Conservation (phyloP, 495 filamentous ascomycete species). For the Hamigera avellanea region DNA sequence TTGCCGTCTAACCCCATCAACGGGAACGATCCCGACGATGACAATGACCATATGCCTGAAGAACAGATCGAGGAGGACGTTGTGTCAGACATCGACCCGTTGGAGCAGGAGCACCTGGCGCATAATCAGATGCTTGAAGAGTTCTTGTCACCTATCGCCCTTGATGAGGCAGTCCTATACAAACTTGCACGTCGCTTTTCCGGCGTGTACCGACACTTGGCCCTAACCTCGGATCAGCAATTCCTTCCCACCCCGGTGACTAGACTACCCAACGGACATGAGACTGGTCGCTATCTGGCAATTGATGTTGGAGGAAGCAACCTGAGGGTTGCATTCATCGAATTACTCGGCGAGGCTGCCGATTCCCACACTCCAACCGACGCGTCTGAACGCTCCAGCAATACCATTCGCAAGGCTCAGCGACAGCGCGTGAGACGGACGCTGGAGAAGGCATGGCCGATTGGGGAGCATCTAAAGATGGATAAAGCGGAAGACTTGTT, state of each 20-base stretch:
- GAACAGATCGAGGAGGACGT: conserved; percentile 28
- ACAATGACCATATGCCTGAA: conserved; percentile 23
- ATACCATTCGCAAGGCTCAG: conserved; percentile 35
- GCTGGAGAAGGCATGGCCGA: conserved; percentile 65
- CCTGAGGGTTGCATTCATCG: conserved; percentile 66
- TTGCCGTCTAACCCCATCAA: conserved; percentile 16
- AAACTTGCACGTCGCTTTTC: conserved; percentile 50
- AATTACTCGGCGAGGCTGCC: conserved; percentile 44
- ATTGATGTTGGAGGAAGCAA: conserved; percentile 80
- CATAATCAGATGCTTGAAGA: conserved; percentile 23
- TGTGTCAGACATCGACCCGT: conserved; percentile 19
- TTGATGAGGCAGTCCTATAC: conserved; percentile 39
- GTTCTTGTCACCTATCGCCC: conserved; percentile 26
- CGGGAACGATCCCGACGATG: conserved; percentile 23
- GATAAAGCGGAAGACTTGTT: conserved; percentile 67
- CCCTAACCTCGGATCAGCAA: conserved; percentile 54
- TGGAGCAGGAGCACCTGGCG: conserved; percentile 20
- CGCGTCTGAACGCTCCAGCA: conserved; percentile 24
- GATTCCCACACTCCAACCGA: conserved; percentile 23
- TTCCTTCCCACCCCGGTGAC: conserved; percentile 75
- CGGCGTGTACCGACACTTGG: conserved; percentile 48
- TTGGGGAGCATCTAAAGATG: conserved; percentile 67
- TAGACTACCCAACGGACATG: conserved; percentile 49
- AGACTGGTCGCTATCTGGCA: conserved; percentile 59
- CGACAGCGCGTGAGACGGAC: conserved; percentile 43